Evolutionary conservation across 1,139 yeast species (phyloP), one percentile per base, ranked within the genome.

Genomic region (Candida sp.): DNA sequence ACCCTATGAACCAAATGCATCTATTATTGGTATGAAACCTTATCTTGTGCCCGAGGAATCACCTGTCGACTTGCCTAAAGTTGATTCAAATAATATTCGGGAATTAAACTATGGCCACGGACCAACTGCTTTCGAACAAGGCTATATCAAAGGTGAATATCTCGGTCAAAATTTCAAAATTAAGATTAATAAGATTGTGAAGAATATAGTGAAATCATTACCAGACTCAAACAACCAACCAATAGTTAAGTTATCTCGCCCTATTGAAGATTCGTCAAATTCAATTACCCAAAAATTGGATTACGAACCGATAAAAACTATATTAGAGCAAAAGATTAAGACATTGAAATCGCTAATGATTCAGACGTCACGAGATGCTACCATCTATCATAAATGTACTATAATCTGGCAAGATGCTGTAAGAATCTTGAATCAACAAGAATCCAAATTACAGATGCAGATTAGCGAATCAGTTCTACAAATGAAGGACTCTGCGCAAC

Each of bases 401-500:
- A 45, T 61, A 0, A 55, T 66, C 3, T 73, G 83, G 75, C 58
- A 60, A 19, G 79, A 74, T 40, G 52, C 67, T 0, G 56, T 70
- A 21, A 60, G 55, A 2, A 49, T 57, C 11, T 48, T 72, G 35
- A 55, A 55, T n/a, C 38, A 50, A 3, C 63, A 63, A 39, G 77
- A 71, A 45, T 49, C 47, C 5, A 55, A 54, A 19, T 50, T 70
- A 15, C 55, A 56, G 19, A 47, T 40, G 4, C 51, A 48, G 6
- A 50, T 64, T 8, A 42, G 52, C 3, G 55, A 52, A 30, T 53
- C 63, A 1, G 45, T 43, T 4, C 51, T 55, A 1, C 30, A 15
- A 5, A 19, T 29, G 34, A 15, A 25, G 9, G 39, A 37, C 15
- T 37, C 39, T 5, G 9, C 39, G 4, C 4, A 21, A 5, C 12